Evolutionary conservation across 129 eudicot genomes (phyloP).

Genomic region (Centaurea solstitialis): DNA sequence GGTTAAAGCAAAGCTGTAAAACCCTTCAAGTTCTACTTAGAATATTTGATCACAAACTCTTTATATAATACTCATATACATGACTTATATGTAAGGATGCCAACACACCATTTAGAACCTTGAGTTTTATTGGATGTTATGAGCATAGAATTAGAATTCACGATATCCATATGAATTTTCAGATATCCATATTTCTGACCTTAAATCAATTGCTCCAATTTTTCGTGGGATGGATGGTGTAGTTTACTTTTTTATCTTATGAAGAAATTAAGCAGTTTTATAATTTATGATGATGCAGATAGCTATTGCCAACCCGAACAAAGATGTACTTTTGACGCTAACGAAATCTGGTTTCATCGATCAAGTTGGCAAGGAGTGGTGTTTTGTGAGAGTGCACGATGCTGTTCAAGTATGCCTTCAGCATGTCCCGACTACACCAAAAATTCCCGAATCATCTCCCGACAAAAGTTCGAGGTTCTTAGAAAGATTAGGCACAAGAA

Average conservation of each 20-base stretch:
- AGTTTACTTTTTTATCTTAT: neutral
- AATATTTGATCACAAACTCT: no score
- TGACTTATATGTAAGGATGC: no score
- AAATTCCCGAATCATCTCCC: slow-evolving; percentile 33
- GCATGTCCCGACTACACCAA: slow-evolving; percentile 55
- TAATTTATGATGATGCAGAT: slow-evolving; percentile 45
- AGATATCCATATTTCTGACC: neutral
- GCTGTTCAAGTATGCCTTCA: slow-evolving; percentile 96
- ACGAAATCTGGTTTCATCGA: slow-evolving; percentile 82
- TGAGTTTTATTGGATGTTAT: no score
- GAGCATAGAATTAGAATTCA: no score
- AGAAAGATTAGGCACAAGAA: slow-evolving; percentile 47
- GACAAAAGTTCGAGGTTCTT: slow-evolving; percentile 45
- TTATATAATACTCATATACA: no score
- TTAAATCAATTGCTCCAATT: neutral
- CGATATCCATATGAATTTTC: no score
- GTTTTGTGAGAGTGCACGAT: slow-evolving; percentile 92
- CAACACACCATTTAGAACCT: no score
- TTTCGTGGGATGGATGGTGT: neutral
- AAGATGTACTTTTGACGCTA: slow-evolving; percentile 72
- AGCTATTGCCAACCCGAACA: slow-evolving; percentile 87
- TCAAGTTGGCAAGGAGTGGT: slow-evolving; percentile 89
- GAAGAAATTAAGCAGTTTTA: neutral
- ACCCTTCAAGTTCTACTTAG: no score
- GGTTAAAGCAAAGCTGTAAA: no score